Percentiles rank a stretch among this genome's conserved stretches.
phyloP scores from a whole-genome alignment of 305 asterid species.

The Fraxinus platypoda region DNA sequence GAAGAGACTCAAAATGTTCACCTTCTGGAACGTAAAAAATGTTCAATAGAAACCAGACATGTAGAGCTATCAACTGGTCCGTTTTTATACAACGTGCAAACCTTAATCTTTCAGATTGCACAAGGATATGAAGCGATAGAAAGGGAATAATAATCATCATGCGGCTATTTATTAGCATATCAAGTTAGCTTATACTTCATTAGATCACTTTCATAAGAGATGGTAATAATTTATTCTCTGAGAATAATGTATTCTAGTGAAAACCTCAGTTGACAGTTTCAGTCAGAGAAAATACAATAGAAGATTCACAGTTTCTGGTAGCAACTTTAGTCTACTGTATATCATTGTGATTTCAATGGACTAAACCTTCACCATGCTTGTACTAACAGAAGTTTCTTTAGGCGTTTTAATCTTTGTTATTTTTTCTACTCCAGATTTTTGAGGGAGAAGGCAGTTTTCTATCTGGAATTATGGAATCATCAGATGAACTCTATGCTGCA shows the following conservation, averaged over 20 bases:
- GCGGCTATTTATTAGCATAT: slow-evolving; percentile 11
- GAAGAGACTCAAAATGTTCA: neutral
- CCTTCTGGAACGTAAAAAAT: neutral
- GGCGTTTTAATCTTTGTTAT: slow-evolving; percentile 26
- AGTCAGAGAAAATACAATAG: slow-evolving; percentile 8
- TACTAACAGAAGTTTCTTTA: slow-evolving; percentile 12
- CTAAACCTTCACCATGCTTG: slow-evolving; percentile 18
- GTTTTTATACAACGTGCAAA: neutral
- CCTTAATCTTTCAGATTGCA: slow-evolving; percentile 7
- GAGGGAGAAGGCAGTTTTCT: slow-evolving; percentile 81
- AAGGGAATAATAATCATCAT: slow-evolving; percentile 10
- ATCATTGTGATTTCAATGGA: slow-evolving; percentile 14
- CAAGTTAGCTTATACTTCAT: slow-evolving; percentile 13
- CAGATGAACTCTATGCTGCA: slow-evolving; percentile 96
- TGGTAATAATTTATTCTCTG: neutral
- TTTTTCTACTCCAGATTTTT: slow-evolving; percentile 60
- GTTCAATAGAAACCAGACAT: slow-evolving; percentile 1
- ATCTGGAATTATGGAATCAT: slow-evolving; percentile 78
- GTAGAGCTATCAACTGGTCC: neutral
- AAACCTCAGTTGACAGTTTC: slow-evolving; percentile 13
- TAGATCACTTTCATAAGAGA: neutral
- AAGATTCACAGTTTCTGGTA: slow-evolving; percentile 21
- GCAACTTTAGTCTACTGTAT: slow-evolving; percentile 13
- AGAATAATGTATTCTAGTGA: neutral
- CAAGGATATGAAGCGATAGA: slow-evolving; percentile 7